Conservation (phyloP, 2,329 filamentous ascomycete species). For the Hypomyces rosellus region DNA sequence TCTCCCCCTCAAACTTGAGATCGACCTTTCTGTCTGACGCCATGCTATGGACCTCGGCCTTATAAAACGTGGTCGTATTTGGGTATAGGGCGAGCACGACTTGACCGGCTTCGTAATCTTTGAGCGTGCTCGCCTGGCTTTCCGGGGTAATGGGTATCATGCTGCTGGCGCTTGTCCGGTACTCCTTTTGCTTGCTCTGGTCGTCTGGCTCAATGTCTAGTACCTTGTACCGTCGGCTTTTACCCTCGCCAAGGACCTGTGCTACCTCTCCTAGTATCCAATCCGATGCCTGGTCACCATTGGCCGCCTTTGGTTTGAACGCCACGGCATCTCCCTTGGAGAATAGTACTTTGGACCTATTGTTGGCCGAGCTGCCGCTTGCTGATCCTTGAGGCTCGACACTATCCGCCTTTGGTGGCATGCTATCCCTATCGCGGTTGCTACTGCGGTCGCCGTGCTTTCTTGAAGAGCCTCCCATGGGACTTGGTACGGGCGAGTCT, state of each 20-base stretch:
- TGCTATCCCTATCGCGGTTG: slow-evolving; percentile 43
- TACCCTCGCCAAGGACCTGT: slow-evolving; percentile 67
- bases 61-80: slow-evolving; percentile 79
- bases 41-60: slow-evolving; percentile 72
- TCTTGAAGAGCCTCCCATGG: slow-evolving; percentile 29
- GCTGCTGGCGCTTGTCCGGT: slow-evolving; percentile 64
- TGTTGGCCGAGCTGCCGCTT: slow-evolving; percentile 25
- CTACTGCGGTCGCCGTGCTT: slow-evolving; percentile 33
- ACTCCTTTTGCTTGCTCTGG: slow-evolving; percentile 59
- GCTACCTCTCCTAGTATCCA: slow-evolving; percentile 77
- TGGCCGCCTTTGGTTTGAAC: slow-evolving; percentile 53
- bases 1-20: slow-evolving; percentile 74
- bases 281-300: slow-evolving; percentile 44
- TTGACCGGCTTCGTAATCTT: slow-evolving; percentile 60
- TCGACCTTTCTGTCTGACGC: slow-evolving; percentile 50
- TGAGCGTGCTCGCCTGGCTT: slow-evolving; percentile 41
- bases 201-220: slow-evolving; percentile 73
- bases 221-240: slow-evolving; percentile 71
- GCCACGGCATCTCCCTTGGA: slow-evolving; percentile 59
- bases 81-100: slow-evolving; percentile 74
- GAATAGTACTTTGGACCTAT: slow-evolving; percentile 49
- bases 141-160: slow-evolving; percentile 69
- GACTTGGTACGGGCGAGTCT: slow-evolving; percentile 41
- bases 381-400: slow-evolving; percentile 45
- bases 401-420: slow-evolving; percentile 50